phyloP scores from a whole-genome alignment of 768 basidiomycete species.

The Tricholoma bakamatsutake region DNA sequence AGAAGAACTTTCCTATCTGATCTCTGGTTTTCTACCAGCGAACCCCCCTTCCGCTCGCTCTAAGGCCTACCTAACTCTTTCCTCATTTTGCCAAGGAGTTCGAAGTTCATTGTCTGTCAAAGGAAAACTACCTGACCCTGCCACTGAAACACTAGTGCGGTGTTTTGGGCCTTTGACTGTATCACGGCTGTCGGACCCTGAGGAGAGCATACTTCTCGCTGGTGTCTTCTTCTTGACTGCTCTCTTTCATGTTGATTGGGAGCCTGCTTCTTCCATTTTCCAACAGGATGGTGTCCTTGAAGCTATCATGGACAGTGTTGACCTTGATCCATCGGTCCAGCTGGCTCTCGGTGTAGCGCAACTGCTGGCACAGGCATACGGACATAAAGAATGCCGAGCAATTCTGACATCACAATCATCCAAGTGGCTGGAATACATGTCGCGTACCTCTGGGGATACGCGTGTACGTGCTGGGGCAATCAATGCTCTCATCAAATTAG shows the following conservation, averaged over 20 bases:
- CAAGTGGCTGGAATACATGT: slow-evolving; percentile 63
- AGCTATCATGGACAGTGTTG: slow-evolving; percentile 62
- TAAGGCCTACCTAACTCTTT: slow-evolving; percentile 66
- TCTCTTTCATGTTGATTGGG: slow-evolving; percentile 78
- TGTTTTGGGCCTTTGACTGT: slow-evolving; percentile 47
- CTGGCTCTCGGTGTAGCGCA: slow-evolving; percentile 62
- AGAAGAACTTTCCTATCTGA: slow-evolving; percentile 49
- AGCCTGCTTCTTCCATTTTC: slow-evolving; percentile 61
- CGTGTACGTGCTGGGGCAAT: slow-evolving; percentile 56
- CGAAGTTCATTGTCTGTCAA: slow-evolving; percentile 32
- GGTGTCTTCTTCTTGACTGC: slow-evolving; percentile 69
- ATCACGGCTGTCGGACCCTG: slow-evolving; percentile 47
- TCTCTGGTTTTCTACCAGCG: slow-evolving; percentile 47
- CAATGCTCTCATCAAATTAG: slow-evolving; percentile 75
- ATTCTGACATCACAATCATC: slow-evolving; percentile 50
- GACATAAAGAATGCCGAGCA: slow-evolving; percentile 66
- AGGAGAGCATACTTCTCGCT: slow-evolving; percentile 44
- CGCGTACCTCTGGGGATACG: slow-evolving; percentile 39
- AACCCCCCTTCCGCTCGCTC: slow-evolving; percentile 42
- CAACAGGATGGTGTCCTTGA: slow-evolving; percentile 56
- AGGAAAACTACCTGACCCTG: slow-evolving; percentile 35
- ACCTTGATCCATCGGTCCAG: slow-evolving; percentile 46
- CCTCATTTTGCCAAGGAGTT: slow-evolving; percentile 60
- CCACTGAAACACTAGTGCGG: slow-evolving; percentile 43
- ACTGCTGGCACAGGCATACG: slow-evolving; percentile 69